phyloP scores from a whole-genome alignment of 352 stramenopile species.

The Stramenopiles sp. region DNA sequence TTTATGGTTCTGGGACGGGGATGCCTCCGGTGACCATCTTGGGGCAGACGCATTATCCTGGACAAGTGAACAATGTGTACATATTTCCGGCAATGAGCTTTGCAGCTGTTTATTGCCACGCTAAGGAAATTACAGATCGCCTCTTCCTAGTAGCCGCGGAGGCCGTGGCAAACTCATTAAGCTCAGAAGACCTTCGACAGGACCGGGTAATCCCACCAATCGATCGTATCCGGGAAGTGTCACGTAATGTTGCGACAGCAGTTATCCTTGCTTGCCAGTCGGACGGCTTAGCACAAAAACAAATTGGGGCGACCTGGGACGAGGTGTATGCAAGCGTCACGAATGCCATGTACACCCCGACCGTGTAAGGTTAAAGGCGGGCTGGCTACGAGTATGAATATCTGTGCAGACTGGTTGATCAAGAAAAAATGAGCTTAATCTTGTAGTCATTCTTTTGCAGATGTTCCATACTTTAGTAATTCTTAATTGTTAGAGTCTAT shows the following conservation, averaged over 20 bases:
- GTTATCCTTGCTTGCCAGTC: no score
- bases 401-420: no score
- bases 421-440: no score
- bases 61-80: constrained; percentile 85
- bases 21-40: constrained; percentile 79
- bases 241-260: constrained; percentile 65
- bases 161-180: constrained; percentile 45
- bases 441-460: no score
- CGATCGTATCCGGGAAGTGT: constrained; percentile 69
- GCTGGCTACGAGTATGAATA: no score
- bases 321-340: no score
- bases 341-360: no score
- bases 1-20: constrained; percentile 82
- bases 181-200: constrained; percentile 57
- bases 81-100: constrained; percentile 89
- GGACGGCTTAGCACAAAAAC: no score
- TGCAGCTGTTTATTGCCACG: constrained; percentile 58
- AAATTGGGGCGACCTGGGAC: no score
- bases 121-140: constrained; percentile 44
- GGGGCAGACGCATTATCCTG: constrained; percentile 50
- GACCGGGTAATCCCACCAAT: constrained; percentile 81
- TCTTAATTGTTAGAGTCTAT: no score
- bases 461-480: no score
- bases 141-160: constrained; percentile 48
- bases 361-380: no score